Percentiles rank a stretch among this genome's conserved stretches.
Evolutionary conservation across 345 rosid species (phyloP).

Genomic region (Murraya paniculata): DNA sequence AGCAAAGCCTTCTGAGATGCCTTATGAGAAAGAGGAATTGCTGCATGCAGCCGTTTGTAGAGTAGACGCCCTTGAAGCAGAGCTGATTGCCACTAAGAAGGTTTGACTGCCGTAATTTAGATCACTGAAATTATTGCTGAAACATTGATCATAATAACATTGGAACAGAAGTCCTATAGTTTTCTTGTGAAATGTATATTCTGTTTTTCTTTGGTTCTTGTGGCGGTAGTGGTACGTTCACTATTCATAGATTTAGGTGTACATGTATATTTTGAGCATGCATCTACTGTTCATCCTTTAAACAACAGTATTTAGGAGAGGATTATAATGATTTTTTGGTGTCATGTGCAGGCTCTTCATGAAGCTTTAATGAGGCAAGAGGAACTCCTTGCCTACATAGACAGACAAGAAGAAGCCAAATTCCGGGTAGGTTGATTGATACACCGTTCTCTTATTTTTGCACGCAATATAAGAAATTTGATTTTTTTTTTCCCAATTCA

Average conservation of each 20-base stretch:
- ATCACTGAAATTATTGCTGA: neutral
- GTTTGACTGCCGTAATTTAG: slow-evolving; percentile 25
- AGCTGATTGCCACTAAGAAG: slow-evolving; percentile 97
- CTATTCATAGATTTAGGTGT: neutral
- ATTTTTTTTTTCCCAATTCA: neutral
- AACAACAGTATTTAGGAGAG: neutral
- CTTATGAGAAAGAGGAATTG: slow-evolving; percentile 92
- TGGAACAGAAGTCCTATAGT: neutral
- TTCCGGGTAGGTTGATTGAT: slow-evolving; percentile 45
- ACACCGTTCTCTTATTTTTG: neutral
- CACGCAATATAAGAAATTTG: neutral
- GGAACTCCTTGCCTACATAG: slow-evolving; percentile 89
- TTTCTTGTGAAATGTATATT: neutral
- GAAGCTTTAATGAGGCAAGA: slow-evolving; percentile 97
- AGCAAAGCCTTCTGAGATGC: slow-evolving; percentile 94
- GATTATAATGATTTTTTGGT: neutral
- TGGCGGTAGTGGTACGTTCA: neutral
- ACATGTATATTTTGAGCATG: neutral
- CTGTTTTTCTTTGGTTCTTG: neutral
- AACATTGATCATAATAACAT: neutral
- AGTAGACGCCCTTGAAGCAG: slow-evolving; percentile 97
- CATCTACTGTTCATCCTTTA: neutral
- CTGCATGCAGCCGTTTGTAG: slow-evolving; percentile 97
- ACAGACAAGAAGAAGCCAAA: slow-evolving; percentile 76
- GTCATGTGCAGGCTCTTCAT: slow-evolving; percentile 64